Conservation (phyloP, 169 alveolate species). For the Eimeria tenella region DNA sequence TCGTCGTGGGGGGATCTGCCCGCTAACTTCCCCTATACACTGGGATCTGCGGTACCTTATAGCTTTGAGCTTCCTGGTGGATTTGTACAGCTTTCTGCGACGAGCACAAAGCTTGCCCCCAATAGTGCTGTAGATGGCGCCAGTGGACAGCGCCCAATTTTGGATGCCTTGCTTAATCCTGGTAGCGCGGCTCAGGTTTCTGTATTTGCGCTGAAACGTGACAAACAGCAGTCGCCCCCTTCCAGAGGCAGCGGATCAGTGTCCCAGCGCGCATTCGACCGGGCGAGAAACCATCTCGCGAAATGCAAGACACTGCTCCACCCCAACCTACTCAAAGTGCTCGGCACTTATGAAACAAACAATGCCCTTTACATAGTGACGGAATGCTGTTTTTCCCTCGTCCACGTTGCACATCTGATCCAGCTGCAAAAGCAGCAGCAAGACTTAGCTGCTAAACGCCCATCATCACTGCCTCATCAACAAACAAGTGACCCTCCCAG, state of each 20-base stretch:
- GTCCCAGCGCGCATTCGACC: slow-evolving; percentile 39
- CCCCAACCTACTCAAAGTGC: slow-evolving; percentile 75
- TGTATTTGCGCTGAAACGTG: slow-evolving; percentile 45
- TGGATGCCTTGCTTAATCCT: slow-evolving; percentile 48
- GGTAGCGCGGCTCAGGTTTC: slow-evolving; percentile 46
- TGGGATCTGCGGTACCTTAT: slow-evolving; percentile 56
- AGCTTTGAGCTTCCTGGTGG: slow-evolving; percentile 64
- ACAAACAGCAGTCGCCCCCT: slow-evolving; percentile 57
- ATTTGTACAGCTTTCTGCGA: slow-evolving; percentile 43
- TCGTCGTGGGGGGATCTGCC: slow-evolving; percentile 70
- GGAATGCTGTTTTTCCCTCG: slow-evolving; percentile 57
- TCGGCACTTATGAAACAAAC: slow-evolving; percentile 68
- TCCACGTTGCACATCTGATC: slow-evolving; percentile 18
- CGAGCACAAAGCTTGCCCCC: slow-evolving; percentile 43
- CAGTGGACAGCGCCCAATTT: slow-evolving; percentile 23
- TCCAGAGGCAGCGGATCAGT: slow-evolving; percentile 39
- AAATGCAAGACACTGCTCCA: slow-evolving; percentile 73
- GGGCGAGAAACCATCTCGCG: slow-evolving; percentile 58
- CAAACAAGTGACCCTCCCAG: slow-evolving; percentile 34
- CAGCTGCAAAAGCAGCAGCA: slow-evolving; percentile 54
- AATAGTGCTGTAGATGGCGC: background rate
- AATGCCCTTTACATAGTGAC: slow-evolving; percentile 73
- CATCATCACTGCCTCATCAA: slow-evolving; percentile 46
- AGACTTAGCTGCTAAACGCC: slow-evolving; percentile 53
- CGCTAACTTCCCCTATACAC: slow-evolving; percentile 41